Evolutionary conservation across 129 eudicot genomes (phyloP).

Genomic region (Pulicaria dysenterica): DNA sequence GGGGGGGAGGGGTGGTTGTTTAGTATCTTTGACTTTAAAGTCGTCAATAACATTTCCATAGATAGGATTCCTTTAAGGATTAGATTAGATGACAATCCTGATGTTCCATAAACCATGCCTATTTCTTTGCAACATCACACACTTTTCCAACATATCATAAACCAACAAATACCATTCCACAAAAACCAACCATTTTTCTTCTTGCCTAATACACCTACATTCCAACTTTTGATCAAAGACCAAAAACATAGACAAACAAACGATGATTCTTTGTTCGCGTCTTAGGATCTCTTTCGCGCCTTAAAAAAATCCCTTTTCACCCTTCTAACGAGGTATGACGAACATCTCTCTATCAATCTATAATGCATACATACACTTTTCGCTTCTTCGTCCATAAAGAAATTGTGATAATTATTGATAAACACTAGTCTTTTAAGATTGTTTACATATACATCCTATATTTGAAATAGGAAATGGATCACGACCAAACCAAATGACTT

Average conservation of each 20-base stretch:
- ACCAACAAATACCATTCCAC: constrained; percentile 14
- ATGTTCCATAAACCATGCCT: constrained; percentile 34
- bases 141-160: constrained; percentile 29
- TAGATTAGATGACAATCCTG: constrained; percentile 14
- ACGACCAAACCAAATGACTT: too few relatives aligned
- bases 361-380: not conserved
- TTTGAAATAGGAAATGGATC: too few relatives aligned
- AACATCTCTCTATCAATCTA: not conserved
- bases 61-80: not conserved
- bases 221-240: constrained; percentile 24
- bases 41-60: constrained; percentile 20
- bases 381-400: too few relatives aligned
- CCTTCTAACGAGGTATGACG: constrained; percentile 17
- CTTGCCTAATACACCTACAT: constrained; percentile 3
- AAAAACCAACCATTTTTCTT: constrained; percentile 1
- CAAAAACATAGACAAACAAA: not conserved
- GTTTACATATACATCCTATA: too few relatives aligned
- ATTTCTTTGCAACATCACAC: constrained; percentile 31
- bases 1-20: too few relatives aligned
- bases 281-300: constrained; percentile 16
- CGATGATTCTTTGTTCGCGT: not conserved
- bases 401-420: too few relatives aligned
- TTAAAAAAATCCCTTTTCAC: not conserved
- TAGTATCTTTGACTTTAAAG: not conserved
- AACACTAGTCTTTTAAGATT: too few relatives aligned